Percentiles rank a stretch among this genome's conserved stretches.
Conservation (phyloP, 2,329 filamentous ascomycete species). For the Claviceps cyperi region DNA sequence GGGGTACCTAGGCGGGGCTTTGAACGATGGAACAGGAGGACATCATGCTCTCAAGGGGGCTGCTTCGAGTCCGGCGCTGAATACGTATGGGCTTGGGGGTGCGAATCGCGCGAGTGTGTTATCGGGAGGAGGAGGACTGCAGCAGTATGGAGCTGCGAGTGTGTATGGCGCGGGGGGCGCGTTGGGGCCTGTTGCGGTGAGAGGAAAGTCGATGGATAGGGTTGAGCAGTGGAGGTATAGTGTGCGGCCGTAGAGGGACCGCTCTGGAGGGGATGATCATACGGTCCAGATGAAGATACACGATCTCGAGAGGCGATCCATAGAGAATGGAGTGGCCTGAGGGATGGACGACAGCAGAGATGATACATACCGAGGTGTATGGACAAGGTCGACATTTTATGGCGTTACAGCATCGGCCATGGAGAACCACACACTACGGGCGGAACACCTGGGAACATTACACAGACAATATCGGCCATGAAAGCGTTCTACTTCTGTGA, state of each 20-base stretch:
- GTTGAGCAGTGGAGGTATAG: slow-evolving; percentile 30
- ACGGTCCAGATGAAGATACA: too few species aligned
- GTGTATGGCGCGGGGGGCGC: slow-evolving; percentile 9
- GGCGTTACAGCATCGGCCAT: too few species aligned
- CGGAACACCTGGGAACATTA: too few species aligned
- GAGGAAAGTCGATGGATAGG: slow-evolving; percentile 17
- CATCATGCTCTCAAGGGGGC: slow-evolving; percentile 11
- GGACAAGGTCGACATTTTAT: too few species aligned
- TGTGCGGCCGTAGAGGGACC: slow-evolving; percentile 16
- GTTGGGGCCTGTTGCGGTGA: slow-evolving; percentile 14
- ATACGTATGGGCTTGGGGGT: slow-evolving; percentile 13
- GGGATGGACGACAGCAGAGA: too few species aligned
- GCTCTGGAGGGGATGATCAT: too few species aligned
- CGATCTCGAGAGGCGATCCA: neutral
- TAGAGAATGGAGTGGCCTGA: neutral
- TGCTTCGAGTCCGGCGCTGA: slow-evolving; percentile 14
- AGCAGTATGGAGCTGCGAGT: slow-evolving; percentile 7
- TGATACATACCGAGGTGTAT: too few species aligned
- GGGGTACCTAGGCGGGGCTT: slow-evolving; percentile 37
- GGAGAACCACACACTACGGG: too few species aligned
- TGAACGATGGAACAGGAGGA: slow-evolving; percentile 38
- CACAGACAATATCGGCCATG: too few species aligned
- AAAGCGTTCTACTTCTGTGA: too few species aligned
- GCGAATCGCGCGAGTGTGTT: slow-evolving; percentile 16
- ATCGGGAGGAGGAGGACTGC: slow-evolving; percentile 16